phyloP scores from a whole-genome alignment of 1,284 basidiomycete genomes.

The Ceratobasidium papillatum region DNA sequence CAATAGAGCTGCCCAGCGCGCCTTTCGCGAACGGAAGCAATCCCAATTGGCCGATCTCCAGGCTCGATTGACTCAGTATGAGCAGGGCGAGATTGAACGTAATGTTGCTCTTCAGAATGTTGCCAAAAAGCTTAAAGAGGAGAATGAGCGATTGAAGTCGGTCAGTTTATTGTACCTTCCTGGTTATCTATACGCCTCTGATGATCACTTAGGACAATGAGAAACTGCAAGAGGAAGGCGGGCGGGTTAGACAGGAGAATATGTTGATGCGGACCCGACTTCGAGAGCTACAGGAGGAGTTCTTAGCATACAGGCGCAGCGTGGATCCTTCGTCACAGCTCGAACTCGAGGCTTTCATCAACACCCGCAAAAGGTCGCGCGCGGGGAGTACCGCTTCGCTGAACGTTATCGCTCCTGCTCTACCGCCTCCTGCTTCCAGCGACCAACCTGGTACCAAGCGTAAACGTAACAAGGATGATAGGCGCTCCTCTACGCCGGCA shows the following conservation, averaged over 20 bases:
- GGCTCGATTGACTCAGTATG: slow-evolving; percentile 84
- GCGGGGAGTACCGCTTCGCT: not conserved
- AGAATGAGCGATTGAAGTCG: slow-evolving; percentile 63
- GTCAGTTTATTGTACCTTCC: slow-evolving; percentile 12
- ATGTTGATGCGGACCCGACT: slow-evolving; percentile 55
- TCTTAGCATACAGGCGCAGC: slow-evolving; percentile 30
- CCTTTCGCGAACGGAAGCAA: slow-evolving; percentile 90
- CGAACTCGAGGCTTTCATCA: slow-evolving; percentile 13
- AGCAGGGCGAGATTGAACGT: slow-evolving; percentile 89
- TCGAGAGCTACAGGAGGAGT: slow-evolving; percentile 53
- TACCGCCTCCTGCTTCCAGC: slow-evolving; percentile 2
- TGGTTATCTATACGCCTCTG: not conserved
- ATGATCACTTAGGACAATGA: slow-evolving; percentile 51
- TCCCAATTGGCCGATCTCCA: slow-evolving; percentile 90
- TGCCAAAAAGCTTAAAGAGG: slow-evolving; percentile 86
- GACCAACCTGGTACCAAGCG: slow-evolving; percentile 22
- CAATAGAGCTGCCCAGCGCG: slow-evolving; percentile 84
- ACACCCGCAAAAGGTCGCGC: slow-evolving; percentile 35
- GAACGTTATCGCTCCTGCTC: not conserved
- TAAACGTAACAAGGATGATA: slow-evolving; percentile 19
- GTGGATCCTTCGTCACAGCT: slow-evolving; percentile 35
- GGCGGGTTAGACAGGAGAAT: slow-evolving; percentile 64
- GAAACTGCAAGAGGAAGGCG: slow-evolving; percentile 70
- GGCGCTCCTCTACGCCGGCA: not conserved
- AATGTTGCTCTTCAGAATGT: slow-evolving; percentile 87